Base-by-base conservation (phyloP, 257 asterid genomes). In the Cinchona pubescens region DNA sequence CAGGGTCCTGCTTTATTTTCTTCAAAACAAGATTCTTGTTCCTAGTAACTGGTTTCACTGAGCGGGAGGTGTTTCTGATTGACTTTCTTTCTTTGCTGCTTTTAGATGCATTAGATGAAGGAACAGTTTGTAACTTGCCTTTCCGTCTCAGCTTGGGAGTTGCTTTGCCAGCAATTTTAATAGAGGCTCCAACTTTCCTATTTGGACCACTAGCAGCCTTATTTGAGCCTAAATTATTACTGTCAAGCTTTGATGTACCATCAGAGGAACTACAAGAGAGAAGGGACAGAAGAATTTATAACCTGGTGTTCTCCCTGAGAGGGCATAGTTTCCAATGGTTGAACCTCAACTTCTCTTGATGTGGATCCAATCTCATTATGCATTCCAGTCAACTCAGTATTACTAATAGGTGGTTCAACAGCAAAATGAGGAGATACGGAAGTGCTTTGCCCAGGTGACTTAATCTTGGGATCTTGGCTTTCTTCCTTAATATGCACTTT, bases 131-230 rank as follows among this genome's bases (percentile, higher is more conserved):
- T 77, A 79, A 73, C 79, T 83, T 89, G 14, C 87, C 77, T 76
- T 92, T 94, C 69, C 88, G 81, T 67, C 87, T 85, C 78, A 59
- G 76, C 85, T 85, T 92, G 21, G 91, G 87, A 23, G 87, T 83
- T 43, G 86, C 74, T 80, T 83, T 90, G 61, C 85, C 85, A 2
- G 79, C 82, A 34, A 69, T 83, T 79, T 82, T 83, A 75, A 71
- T 59, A 64, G 91, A 80, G 62, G 83, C 40, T 59, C 80, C 83
- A 32, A 77, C 69, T 80, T 71, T 81, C 80, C 81, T 78, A 71
- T 51, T 72, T 34, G 78, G 74, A 75, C 76, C 81, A 45, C 81
- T 72, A 58, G 79, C 73, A 67, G 63, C 79, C 79, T 80, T 85
- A 65, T 61, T 81, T 30, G 82, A 77, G 74, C 74, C 76, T 35